phyloP scores from a whole-genome alignment of 345 rosid species.

The Anastatica hierochuntica region DNA sequence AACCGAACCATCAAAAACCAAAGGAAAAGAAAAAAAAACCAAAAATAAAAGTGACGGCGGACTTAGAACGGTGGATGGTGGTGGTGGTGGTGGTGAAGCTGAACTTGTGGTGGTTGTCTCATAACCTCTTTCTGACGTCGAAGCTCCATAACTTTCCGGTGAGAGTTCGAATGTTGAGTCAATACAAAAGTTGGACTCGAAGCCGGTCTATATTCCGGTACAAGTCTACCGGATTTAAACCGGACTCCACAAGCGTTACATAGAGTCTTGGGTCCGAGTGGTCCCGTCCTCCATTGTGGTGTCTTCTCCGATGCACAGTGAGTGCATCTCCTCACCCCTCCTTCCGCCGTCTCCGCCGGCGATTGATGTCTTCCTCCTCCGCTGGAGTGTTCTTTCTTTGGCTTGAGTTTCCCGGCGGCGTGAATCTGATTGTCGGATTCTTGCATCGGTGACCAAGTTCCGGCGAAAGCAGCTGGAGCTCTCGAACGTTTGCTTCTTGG shows the following conservation, averaged over 20 bases:
- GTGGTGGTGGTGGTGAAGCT: constrained; percentile 29
- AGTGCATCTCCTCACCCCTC: constrained; percentile 42
- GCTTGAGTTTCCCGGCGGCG: too few species aligned
- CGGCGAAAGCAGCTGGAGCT: constrained; percentile 16
- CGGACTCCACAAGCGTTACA: constrained; percentile 83
- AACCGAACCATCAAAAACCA: constrained; percentile 22
- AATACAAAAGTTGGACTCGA: constrained; percentile 71
- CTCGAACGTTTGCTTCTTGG: constrained; percentile 50
- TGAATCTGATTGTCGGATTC: too few species aligned
- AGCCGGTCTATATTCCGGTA: constrained; percentile 77
- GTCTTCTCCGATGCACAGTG: constrained; percentile 84
- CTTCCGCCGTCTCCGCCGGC: too few species aligned
- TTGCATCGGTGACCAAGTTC: constrained; percentile 30
- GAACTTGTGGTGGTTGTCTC: constrained; percentile 24
- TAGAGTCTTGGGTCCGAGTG: constrained; percentile 65
- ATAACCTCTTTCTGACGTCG: constrained; percentile 56
- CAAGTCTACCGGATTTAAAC: constrained; percentile 69
- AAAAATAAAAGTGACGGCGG: not conserved
- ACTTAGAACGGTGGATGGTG: constrained; percentile 16
- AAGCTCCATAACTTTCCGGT: constrained; percentile 77
- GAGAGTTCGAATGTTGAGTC: constrained; percentile 78
- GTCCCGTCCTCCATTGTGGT: constrained; percentile 85
- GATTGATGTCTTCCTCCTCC: constrained; percentile 29
- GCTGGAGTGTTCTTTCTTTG: constrained; percentile 26
- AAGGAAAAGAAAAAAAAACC: not conserved